Base-by-base conservation (phyloP, 2,329 filamentous ascomycete genomes). In the Exserohilum turcica region DNA sequence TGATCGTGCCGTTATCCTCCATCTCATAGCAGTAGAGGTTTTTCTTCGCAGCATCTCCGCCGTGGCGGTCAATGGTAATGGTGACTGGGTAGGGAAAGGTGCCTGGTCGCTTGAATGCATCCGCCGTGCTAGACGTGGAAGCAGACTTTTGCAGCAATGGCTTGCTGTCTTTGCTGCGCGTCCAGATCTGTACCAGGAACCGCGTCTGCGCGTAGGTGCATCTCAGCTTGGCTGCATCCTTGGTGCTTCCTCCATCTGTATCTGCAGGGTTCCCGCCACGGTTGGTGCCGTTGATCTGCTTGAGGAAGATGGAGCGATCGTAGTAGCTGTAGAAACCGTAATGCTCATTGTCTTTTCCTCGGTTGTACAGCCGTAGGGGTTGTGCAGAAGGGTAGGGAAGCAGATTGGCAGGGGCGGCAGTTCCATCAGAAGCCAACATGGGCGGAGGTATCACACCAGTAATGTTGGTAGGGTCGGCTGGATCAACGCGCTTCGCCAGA, bases 281-380 rank as follows among this genome's bases (percentile, higher is more conserved):
- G 31, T 71, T 72, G 19, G 61, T 67, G 29, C 78, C 78, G 57
- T 82, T 81, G 52, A 84, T 76, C 13, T 85, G 86, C 63, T 86
- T 85, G 57, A 96, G 80, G 78, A 93, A 96, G 59, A 96, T 90
- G 7, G 88, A 89, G 60, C 92, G 90, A 75, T 92, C 87, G 74
- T 90, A 97, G 79, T 96, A 95, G 0, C 84, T 90, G 77, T 96
- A 97, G 77, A 97, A 97, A 2, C 91, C 91, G 74, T 95, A 97
- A 75, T 96, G 91, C 73, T 97, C 93, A 0, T 87, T 88, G 2
- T 83, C 78, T 24, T 89, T 79, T 15, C 89, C 92, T 16, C 92
- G 89, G 72, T 97, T 91, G 73, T 87, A 97, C 1, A 97, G 83
- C 1, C 90, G 85, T 10, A 97, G 79, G 0, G 91, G 93, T 67